Evolutionary conservation across 257 asterid species (phyloP), one percentile per base, ranked within the genome.

Genomic region (Mitragyna speciosa): DNA sequence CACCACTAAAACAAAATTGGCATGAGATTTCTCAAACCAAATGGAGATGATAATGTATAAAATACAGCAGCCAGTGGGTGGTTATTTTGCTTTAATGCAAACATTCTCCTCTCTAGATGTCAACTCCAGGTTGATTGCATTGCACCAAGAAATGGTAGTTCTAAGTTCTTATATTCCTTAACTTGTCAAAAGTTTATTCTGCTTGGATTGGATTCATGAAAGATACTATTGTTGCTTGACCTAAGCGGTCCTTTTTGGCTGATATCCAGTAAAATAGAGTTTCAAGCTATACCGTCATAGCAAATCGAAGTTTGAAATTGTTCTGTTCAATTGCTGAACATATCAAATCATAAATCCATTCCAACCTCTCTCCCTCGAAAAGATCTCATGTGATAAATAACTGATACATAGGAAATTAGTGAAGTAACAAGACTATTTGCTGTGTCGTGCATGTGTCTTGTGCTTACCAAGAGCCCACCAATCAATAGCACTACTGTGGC

Each of bases 401-500:
- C 48, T 33, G 72, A 41, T 31, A 70, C 28, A 70, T 12, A 10
- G 0, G n/a, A 48, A 71, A 45, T 19, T 17, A 12, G 26, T n/a
- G 52, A 75, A 65, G 72, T 56, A n/a, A 19, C 1, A 26, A 76
- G n/a, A 31, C 7, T 36, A 43, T 39, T 59, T 72, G 68, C 28
- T 61, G 43, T 41, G 19, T 76, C 3, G 63, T 75, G 52, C 16
- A 20, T 41, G 47, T 56, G 20, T 36, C 16, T 30, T 70, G 33
- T 47, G 78, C 97, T 83, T 90, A 95, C 99, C 99, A 79, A 95
- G 90, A 85, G 97, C 94, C 99, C 99, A 95, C 99, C 99, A 95
- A 84, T 95, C 99, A 70, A 93, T 92, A 33, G 99, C 99, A 85
- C 98, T 90, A 70, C 94, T 93, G 86, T 95, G 98, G 75, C 96